These are phyloP conservation scores for Aspergillus persii DNA, from an alignment of 2,329 filamentous ascomycete genomes.

Conservation along the genomic window DNA sequence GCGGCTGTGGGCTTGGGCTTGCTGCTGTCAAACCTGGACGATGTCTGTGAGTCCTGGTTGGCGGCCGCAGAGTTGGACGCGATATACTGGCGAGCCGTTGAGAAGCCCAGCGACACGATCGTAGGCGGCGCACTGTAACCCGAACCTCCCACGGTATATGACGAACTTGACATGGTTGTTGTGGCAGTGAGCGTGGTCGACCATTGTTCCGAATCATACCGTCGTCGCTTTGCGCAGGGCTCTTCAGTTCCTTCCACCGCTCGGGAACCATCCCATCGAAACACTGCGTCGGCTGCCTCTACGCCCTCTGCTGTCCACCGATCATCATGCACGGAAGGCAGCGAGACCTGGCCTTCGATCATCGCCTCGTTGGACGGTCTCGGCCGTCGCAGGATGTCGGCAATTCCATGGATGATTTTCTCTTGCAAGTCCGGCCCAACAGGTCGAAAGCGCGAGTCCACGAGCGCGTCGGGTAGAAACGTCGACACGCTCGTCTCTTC, in stretches of 20 bases:
- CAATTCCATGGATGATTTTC: conserved; percentile 62
- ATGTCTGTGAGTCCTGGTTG: conserved; percentile 8
- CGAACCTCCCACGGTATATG: conserved; percentile 62
- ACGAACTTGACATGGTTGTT: conserved; percentile 39
- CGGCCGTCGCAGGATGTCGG: conserved; percentile 66
- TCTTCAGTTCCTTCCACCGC: conserved; percentile 16
- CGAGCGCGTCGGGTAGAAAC: conserved; percentile 63
- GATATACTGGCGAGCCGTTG: conserved; percentile 59
- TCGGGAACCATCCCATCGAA: conserved; percentile 38
- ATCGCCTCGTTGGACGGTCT: conserved; percentile 59
- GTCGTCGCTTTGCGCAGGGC: conserved; percentile 28
- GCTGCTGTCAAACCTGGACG: conserved; percentile 8
- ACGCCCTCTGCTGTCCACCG: conserved; percentile 65
- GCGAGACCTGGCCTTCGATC: conserved; percentile 43
- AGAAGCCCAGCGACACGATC: conserved; percentile 57
- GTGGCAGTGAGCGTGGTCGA: conserved; percentile 24
- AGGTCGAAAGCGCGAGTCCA: conserved; percentile 53
- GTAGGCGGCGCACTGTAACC: conserved; percentile 38
- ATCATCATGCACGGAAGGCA: conserved; percentile 61
- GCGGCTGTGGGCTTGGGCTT: conserved; percentile 30
- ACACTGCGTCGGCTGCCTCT: conserved; percentile 35
- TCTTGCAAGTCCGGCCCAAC: conserved; percentile 70
- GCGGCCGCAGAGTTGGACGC: conserved; percentile 28
- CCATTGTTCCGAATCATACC: conserved; percentile 23
- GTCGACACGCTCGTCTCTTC: conserved; percentile 65